These are phyloP conservation scores for Alternaria consortialis DNA, from an alignment of 2,329 filamentous ascomycete species.

Conservation along the genomic window DNA sequence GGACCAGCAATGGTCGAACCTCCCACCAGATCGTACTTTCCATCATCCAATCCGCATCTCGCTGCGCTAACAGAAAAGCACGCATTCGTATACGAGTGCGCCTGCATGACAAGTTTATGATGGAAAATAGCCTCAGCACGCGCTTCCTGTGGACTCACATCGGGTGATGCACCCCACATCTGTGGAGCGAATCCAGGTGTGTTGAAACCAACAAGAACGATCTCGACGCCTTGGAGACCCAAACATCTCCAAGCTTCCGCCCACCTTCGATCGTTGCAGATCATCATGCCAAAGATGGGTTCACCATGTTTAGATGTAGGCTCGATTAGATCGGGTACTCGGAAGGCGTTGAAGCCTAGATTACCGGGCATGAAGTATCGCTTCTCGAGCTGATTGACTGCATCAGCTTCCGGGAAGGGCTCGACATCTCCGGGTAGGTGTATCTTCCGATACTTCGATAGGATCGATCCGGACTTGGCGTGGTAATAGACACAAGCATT, in stretches of 20 bases:
- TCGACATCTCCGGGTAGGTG: no score
- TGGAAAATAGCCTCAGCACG: conserved; percentile 60
- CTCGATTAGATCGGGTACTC: no score
- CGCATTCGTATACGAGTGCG: no score
- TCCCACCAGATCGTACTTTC: conserved; percentile 51
- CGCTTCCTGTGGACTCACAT: conserved; percentile 48
- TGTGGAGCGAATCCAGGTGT: conserved; percentile 60
- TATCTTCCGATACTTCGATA: conserved; percentile 33
- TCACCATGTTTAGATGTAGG: conserved; percentile 49
- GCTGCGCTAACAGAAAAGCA: no score
- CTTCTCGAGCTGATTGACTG: no score
- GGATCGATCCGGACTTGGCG: conserved; percentile 22
- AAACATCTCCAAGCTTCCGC: conserved; percentile 61
- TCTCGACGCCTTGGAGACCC: conserved; percentile 57
- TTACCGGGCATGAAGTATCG: no score
- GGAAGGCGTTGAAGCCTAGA: no score
- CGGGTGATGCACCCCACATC: conserved; percentile 31
- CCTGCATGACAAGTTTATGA: conserved; percentile 46
- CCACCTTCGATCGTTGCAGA: conserved; percentile 65
- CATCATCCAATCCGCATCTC: conserved; percentile 59
- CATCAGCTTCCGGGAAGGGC: no score
- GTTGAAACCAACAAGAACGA: conserved; percentile 56
- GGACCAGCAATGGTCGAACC: conserved; percentile 50
- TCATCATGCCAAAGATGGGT: conserved; percentile 63
- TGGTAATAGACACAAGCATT: conserved; percentile 35